Evolutionary conservation across 1,284 basidiomycete species (phyloP).

Genomic region (Microbotryum violaceum): DNA sequence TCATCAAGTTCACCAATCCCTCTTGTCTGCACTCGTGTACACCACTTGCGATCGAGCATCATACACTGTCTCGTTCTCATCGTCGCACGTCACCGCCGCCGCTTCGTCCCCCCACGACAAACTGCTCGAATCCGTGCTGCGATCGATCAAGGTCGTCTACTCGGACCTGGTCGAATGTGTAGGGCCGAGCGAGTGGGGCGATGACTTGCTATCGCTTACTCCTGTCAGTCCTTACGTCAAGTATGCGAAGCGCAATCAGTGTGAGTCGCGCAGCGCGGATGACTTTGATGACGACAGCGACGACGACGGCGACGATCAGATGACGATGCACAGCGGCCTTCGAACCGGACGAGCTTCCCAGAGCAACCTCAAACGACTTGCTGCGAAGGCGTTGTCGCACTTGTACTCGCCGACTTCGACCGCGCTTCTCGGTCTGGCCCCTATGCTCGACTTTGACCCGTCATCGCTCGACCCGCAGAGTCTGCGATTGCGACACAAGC

Average conservation of each 20-base stretch:
- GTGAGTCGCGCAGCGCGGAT: neutral
- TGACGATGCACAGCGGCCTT: neutral
- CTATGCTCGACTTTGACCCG: slow-evolving; percentile 11
- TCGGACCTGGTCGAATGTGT: slow-evolving; percentile 24
- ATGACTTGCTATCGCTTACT: slow-evolving; percentile 4
- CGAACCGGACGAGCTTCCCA: neutral
- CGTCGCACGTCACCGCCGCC: too few relatives aligned
- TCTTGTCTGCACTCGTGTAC: too few relatives aligned
- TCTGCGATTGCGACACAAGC: neutral
- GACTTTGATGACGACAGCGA: slow-evolving; percentile 8
- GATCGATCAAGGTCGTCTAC: slow-evolving; percentile 28
- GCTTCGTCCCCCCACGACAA: neutral
- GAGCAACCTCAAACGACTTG: neutral
- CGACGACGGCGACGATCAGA: slow-evolving; percentile 9
- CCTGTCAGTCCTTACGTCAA: neutral
- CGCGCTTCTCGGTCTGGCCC: neutral
- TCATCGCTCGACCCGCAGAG: neutral
- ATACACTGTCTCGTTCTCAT: too few relatives aligned
- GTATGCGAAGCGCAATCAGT: slow-evolving; percentile 5
- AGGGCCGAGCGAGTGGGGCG: slow-evolving; percentile 23
- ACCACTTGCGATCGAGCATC: too few relatives aligned
- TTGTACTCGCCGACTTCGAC: too few relatives aligned
- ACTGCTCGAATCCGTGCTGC: slow-evolving; percentile 20
- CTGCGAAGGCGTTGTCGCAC: too few relatives aligned
- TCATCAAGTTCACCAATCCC: too few relatives aligned